Conservation (phyloP, 257 asterid genomes). For the Verbascum thapsus region DNA sequence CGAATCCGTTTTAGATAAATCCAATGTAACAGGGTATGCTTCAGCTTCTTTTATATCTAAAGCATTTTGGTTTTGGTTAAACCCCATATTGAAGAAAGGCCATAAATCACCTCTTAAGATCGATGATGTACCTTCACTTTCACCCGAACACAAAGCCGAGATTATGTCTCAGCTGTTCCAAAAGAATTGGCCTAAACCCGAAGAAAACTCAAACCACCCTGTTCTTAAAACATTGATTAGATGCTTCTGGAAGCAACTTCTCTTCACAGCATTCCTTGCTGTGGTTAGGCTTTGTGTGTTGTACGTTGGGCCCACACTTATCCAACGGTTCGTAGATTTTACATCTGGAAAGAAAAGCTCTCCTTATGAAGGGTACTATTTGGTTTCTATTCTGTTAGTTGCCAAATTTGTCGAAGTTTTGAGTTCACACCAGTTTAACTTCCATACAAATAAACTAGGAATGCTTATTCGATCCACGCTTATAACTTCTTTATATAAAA, state of each 20-base stretch:
- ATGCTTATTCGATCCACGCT: slow-evolving; percentile 82
- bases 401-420: slow-evolving; percentile 82
- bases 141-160: slow-evolving; percentile 79
- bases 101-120: slow-evolving; percentile 61
- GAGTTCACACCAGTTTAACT: slow-evolving; percentile 84
- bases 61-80: slow-evolving; percentile 88
- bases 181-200: slow-evolving; percentile 78
- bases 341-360: slow-evolving; percentile 66
- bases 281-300: slow-evolving; percentile 69
- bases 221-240: slow-evolving; percentile 63
- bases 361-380: slow-evolving; percentile 73
- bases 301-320: slow-evolving; percentile 80
- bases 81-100: slow-evolving; percentile 76
- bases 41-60: slow-evolving; percentile 73
- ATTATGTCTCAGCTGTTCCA: slow-evolving; percentile 57
- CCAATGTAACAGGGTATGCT: slow-evolving; percentile 63
- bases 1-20: slow-evolving; percentile 47
- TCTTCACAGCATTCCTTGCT: slow-evolving; percentile 72
- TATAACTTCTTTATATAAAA: slow-evolving; percentile 71
- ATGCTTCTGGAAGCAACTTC: slow-evolving; percentile 76
- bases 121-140: slow-evolving; percentile 76
- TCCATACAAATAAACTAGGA: slow-evolving; percentile 83
- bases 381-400: slow-evolving; percentile 52
- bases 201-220: slow-evolving; percentile 74
- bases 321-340: slow-evolving; percentile 69